Base-by-base conservation (phyloP, 75 land plant species). In the Pinus albicaulis region DNA sequence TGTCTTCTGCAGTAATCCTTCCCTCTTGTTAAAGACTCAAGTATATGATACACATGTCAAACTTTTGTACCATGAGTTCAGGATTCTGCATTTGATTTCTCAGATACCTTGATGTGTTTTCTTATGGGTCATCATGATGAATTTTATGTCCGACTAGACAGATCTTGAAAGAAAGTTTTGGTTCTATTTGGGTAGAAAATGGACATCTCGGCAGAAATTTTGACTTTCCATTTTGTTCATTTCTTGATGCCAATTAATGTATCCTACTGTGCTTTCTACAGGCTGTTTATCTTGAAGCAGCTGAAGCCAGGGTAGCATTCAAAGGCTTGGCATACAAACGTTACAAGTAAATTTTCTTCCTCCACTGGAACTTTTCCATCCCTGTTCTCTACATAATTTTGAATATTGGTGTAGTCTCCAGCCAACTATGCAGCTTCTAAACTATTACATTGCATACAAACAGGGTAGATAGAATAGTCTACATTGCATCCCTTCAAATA, bases 241-340 rank as follows among this genome's bases (percentile, higher is more conserved):
- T 58, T 68, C 17, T 20, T 41, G 53, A 68, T n/a, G 38, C 19
- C 16, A 17, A 34, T 34, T 8, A 41, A 41, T 68, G n/a, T 4
- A 20, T 41, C 14, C 53, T 48, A 48, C 53, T 52, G 41, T 72
- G 74, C 36, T 53, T 34, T 55, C 56, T 41, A 16, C 79, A 96
- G 99, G 95, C 89, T 53, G 79, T 91, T 65, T 96, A 84, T 75
- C 86, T 96, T 80, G 95, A 96, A 82, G 82, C 95, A 38, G 81
- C 92, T 57, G 99, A 92, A 79, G 99, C 98, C 55, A 87, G 93
- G 76, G 77, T 83, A 59, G 99, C 99, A 72, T 92, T 96, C 70
- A 92, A 81, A 76, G 90, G 91, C 60, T 83, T 96, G 76, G 98
- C 98, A 41, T 96, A 94, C 80, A 94, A 89, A 68, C 95, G 98